These are phyloP conservation scores for Rhododendron griersonianum DNA, from an alignment of 148 eudicot species.

Conservation along the genomic window DNA sequence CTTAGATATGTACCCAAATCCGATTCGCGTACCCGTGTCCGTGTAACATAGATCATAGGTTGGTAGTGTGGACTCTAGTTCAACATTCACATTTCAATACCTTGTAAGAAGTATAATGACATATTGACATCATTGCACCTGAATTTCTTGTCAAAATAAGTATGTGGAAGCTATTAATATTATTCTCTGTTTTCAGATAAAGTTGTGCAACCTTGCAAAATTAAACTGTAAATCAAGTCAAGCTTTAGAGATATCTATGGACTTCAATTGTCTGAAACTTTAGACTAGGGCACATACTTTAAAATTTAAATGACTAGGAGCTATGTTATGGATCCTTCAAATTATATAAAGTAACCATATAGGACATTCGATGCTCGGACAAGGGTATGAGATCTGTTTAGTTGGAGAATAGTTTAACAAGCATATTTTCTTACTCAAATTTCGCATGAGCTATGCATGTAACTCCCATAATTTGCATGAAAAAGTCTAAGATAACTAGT, in stretches of 20 bases:
- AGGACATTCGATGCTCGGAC: background rate
- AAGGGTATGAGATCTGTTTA: background rate
- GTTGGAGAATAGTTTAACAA: background rate
- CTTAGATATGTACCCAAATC: too few relatives aligned
- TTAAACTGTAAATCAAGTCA: background rate
- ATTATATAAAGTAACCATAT: background rate
- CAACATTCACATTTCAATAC: background rate
- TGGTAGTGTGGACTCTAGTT: background rate
- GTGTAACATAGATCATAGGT: too few relatives aligned
- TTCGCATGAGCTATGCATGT: background rate
- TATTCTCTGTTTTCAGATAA: background rate
- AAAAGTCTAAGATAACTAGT: background rate
- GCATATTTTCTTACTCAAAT: background rate
- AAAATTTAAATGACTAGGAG: background rate
- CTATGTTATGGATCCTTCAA: background rate
- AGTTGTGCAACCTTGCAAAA: background rate
- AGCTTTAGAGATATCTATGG: background rate
- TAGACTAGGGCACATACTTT: background rate
- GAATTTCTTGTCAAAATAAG: background rate
- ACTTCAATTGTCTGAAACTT: background rate
- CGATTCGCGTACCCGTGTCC: too few relatives aligned
- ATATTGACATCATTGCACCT: background rate
- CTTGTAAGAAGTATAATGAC: background rate
- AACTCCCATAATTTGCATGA: background rate
- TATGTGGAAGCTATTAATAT: background rate